Conservation (phyloP, 192 early-diverging fungal genomes). For the Gonapodya sp. region DNA sequence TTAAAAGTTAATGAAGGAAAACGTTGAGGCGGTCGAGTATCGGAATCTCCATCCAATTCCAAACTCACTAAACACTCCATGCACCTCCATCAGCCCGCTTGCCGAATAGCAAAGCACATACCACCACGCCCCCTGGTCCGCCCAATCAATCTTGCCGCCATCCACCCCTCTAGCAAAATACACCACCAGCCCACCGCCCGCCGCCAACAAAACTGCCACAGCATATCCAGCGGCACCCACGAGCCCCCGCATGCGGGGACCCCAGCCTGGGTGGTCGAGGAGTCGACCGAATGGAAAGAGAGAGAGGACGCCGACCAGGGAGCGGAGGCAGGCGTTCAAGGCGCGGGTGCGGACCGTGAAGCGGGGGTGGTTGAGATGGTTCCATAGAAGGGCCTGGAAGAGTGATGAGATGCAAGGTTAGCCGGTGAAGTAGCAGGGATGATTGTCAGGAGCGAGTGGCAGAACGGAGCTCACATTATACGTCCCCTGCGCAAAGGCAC, state of each 20-base stretch:
- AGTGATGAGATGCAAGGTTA: no score
- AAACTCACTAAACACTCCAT: not conserved
- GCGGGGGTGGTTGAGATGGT: not conserved
- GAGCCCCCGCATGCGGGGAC: not conserved
- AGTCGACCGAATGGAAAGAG: not conserved
- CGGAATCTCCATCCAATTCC: no score
- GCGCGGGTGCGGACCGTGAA: not conserved
- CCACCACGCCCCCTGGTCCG: not conserved
- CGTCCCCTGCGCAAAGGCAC: no score
- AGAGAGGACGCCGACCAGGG: not conserved
- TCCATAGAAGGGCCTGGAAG: not conserved
- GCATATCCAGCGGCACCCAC: not conserved
- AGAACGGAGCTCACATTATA: no score
- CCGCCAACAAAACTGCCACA: not conserved
- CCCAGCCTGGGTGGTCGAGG: not conserved
- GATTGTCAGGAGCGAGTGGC: no score
- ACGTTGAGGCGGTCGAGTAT: no score
- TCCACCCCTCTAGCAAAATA: not conserved
- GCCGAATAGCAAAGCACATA: not conserved
- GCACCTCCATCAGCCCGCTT: not conserved
- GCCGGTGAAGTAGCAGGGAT: no score
- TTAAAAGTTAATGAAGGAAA: no score
- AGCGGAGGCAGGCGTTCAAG: not conserved
- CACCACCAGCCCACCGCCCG: not conserved
- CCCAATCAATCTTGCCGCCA: not conserved